Evolutionary conservation across 2,329 filamentous ascomycete species (phyloP).

Genomic region (Ophiostoma pallidulum): DNA sequence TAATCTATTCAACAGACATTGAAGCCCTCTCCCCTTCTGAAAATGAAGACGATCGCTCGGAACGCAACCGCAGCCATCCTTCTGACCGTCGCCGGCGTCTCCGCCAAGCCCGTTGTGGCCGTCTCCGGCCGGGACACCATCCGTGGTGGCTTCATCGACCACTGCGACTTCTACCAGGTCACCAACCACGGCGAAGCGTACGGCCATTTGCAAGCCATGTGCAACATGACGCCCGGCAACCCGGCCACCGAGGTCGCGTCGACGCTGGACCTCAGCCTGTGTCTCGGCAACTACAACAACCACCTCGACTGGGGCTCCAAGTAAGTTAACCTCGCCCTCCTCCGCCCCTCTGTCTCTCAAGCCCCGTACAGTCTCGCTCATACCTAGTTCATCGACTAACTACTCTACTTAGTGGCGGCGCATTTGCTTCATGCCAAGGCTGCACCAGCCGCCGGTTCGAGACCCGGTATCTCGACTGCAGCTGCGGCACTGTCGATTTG

Average conservation of each 20-base stretch:
- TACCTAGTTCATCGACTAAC: too few relatives aligned
- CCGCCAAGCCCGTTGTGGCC: neutral
- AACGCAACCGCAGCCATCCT: too few relatives aligned
- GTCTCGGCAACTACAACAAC: conserved; percentile 14
- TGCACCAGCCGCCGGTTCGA: conserved; percentile 6
- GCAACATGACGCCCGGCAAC: neutral
- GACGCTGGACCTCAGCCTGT: conserved; percentile 11
- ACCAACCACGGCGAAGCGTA: neutral
- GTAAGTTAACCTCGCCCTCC: too few relatives aligned
- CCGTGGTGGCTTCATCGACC: conserved; percentile 4
- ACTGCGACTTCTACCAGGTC: conserved; percentile 6
- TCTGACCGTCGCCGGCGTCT: neutral
- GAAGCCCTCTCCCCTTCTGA: too few relatives aligned
- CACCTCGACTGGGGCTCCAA: conserved; percentile 10
- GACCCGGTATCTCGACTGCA: conserved; percentile 11
- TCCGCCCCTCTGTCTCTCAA: too few relatives aligned
- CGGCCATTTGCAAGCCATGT: conserved; percentile 6
- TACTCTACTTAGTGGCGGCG: conserved; percentile 1
- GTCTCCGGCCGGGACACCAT: neutral
- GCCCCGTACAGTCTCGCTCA: too few relatives aligned
- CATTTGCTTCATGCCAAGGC: conserved; percentile 11
- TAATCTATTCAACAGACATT: too few relatives aligned
- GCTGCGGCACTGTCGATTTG: conserved; percentile 13
- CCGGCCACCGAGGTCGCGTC: neutral
- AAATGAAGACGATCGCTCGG: too few relatives aligned